phyloP scores from a whole-genome alignment of 1,284 basidiomycete species.

The Melampsora medusae region DNA sequence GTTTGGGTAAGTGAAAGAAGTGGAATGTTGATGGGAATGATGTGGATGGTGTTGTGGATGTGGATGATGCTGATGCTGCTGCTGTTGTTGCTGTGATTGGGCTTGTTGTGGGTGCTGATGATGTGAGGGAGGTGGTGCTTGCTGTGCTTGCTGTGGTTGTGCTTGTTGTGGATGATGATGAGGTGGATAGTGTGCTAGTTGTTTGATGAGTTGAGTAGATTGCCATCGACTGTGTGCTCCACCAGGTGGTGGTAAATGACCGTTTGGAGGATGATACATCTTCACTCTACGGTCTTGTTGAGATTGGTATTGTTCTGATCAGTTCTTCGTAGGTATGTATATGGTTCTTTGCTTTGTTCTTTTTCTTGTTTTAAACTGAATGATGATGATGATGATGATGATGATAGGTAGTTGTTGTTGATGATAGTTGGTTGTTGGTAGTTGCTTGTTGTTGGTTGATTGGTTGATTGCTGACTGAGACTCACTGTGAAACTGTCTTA shows the following conservation, averaged over 20 bases:
- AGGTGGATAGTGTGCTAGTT: constrained; percentile 8
- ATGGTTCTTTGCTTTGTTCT: no score
- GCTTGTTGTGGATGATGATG: constrained; percentile 16
- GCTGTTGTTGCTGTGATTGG: background rate
- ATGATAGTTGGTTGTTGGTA: no score
- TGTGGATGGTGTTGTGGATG: background rate
- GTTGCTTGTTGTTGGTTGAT: no score
- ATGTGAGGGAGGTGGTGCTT: background rate
- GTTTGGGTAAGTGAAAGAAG: background rate
- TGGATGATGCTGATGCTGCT: constrained; percentile 5
- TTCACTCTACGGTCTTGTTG: no score
- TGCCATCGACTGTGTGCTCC: constrained; percentile 21
- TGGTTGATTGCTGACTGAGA: no score
- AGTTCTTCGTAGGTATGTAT: no score
- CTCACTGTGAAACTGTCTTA: no score
- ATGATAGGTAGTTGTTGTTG: no score
- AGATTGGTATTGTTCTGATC: no score
- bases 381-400: no score
- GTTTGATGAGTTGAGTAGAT: constrained; percentile 27
- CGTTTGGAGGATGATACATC: constrained; percentile 29
- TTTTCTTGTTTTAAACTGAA: no score
- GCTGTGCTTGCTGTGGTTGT: background rate
- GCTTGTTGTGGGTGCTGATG: constrained; percentile 9
- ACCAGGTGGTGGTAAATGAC: constrained; percentile 14
- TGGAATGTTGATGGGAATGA: constrained; percentile 7